phyloP scores from a whole-genome alignment of 1,139 yeast species.

The Debaryomycetaceae sp. region DNA sequence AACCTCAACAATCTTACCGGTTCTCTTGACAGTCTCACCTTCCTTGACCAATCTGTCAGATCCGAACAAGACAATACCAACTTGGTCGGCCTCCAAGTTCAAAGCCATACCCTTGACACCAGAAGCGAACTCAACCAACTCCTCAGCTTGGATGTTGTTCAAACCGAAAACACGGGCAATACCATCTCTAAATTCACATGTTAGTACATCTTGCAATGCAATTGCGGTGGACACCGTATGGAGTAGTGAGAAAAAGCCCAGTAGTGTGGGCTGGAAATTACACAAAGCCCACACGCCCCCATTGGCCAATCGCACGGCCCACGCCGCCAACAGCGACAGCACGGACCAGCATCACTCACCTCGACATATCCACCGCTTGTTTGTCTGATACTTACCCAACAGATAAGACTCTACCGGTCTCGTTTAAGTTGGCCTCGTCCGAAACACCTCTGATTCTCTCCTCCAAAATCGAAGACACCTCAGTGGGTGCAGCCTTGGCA shows the following conservation, averaged over 20 bases:
- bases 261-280: neutral
- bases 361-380: neutral
- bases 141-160: constrained; percentile 99
- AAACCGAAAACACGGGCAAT: constrained; percentile 99
- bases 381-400: constrained; percentile 66
- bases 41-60: constrained; percentile 98
- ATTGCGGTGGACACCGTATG: neutral
- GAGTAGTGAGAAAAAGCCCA: no score
- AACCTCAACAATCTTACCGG: constrained; percentile 98
- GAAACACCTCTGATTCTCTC: constrained; percentile 99
- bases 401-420: constrained; percentile 98
- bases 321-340: neutral
- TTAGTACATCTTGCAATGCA: constrained; percentile 15
- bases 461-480: constrained; percentile 97
- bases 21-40: constrained; percentile 99
- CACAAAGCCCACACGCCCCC: neutral
- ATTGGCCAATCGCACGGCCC: neutral
- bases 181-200: constrained; percentile 75
- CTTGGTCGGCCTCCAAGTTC: constrained; percentile 99
- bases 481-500: constrained; percentile 98
- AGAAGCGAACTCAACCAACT: constrained; percentile 97
- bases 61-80: constrained; percentile 99
- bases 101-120: constrained; percentile 99
- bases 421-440: constrained; percentile 95
- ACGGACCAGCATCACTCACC: neutral